Base-by-base conservation (phyloP, 345 rosid genomes). In the Camelina neglecta region DNA sequence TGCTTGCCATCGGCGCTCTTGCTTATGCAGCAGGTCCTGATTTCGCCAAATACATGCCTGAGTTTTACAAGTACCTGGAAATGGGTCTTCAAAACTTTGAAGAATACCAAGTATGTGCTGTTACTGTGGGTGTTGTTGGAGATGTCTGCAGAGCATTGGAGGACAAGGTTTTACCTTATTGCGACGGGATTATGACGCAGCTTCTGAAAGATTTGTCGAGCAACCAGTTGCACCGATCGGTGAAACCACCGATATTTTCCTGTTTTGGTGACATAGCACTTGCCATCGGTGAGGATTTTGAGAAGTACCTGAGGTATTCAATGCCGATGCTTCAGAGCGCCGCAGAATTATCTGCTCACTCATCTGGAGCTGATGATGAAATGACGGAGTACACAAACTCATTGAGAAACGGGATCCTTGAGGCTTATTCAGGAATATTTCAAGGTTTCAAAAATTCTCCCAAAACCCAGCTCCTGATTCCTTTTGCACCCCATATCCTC, bases 271-370 rank as follows among this genome's bases (percentile, higher is more conserved):
- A 89, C 80, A 83, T 87, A 66, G 94, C 92, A 1, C 83, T 89
- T 65, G 94, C 94, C 44, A 88, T 89, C 0, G 90, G 94, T 35
- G 92, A 89, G 75, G 81, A 83, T 70, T 89, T 87, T 55, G 94
- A 89, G 72, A 89, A 89, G 75, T 89, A 89, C 78, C 47, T 87
- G 78, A 79, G 76, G 78, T 89, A 88, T 65, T 86, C 92, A 24
- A 86, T 89, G 94, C 89, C 94, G 20, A 86, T 86, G 86, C 94
- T 89, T 59, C 92, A 89, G 71, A 84, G 86, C 33, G 94, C 94
- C 8, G 94, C 92, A 0, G 94, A 89, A 39, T 68, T 89, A 75
- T 89, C 94, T 42, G 83, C 90, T n/a, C 92, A 78, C 51, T 68
- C 83, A 13, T 64, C 89, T 61, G 83, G 82, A 76, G 89, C 80